These are phyloP conservation scores for Cytospora chrysosperma DNA, from an alignment of 2,329 filamentous ascomycete species.

Conservation along the genomic window DNA sequence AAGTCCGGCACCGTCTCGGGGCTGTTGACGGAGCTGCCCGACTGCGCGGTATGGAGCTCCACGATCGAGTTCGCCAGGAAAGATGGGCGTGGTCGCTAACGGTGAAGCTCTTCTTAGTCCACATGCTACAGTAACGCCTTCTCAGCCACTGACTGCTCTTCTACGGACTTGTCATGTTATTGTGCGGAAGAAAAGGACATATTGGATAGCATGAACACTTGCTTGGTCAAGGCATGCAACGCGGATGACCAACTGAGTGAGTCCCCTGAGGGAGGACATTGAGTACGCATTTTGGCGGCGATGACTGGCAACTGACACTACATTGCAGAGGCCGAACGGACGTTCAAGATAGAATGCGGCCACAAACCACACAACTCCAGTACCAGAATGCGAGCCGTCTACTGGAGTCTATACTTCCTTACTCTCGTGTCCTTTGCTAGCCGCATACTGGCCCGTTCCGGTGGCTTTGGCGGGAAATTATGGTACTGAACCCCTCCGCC, in stretches of 20 bases:
- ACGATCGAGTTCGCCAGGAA: background rate
- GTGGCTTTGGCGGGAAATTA: conserved; percentile 24
- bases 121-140: conserved; percentile 17
- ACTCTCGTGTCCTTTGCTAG: conserved; percentile 24
- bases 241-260: conserved; percentile 15
- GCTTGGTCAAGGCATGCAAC: conserved; percentile 2
- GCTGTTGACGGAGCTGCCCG: conserved; percentile 3
- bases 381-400: conserved; percentile 19
- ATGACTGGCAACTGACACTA: background rate
- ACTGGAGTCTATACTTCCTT: conserved; percentile 25
- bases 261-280: background rate
- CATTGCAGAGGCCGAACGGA: conserved; percentile 20
- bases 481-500: conserved; percentile 12
- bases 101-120: background rate
- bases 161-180: conserved; percentile 18
- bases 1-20: conserved; percentile 2
- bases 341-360: conserved; percentile 22
- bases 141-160: conserved; percentile 9
- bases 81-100: conserved; percentile 3
- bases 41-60: conserved; percentile 15
- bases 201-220: background rate
- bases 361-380: conserved; percentile 17
- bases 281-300: background rate
- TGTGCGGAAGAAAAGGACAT: background rate
- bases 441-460: conserved; percentile 25